Conservation (phyloP, 225 moss, liverwort and hornwort species). For the Marchantia polymorpha region DNA sequence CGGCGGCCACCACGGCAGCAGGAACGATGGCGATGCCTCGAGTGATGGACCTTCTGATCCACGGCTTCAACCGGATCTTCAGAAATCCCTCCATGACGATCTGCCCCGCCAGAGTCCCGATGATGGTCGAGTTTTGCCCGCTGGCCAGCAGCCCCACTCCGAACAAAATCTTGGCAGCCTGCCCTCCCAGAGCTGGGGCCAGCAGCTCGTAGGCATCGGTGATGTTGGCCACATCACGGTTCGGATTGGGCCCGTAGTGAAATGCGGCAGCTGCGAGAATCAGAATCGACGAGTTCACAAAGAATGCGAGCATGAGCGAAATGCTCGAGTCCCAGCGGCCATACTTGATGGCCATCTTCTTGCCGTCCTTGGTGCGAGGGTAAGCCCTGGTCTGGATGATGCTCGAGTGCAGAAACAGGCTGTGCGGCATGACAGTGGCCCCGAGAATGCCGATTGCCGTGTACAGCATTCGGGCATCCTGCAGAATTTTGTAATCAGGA, state of each 20-base stretch:
- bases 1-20: slow-evolving; percentile 68
- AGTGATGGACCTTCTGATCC: slow-evolving; percentile 71
- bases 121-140: slow-evolving; percentile 87
- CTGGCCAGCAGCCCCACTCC: slow-evolving; percentile 76
- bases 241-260: slow-evolving; percentile 58
- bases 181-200: slow-evolving; percentile 64
- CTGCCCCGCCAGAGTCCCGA: slow-evolving; percentile 83
- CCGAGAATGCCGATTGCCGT: slow-evolving; percentile 83
- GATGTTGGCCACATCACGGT: slow-evolving; percentile 58
- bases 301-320: slow-evolving; percentile 81
- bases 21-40: slow-evolving; percentile 80
- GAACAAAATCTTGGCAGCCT: slow-evolving; percentile 68
- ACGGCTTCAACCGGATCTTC: slow-evolving; percentile 67
- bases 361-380: slow-evolving; percentile 79
- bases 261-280: slow-evolving; percentile 85
- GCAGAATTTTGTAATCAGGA: slow-evolving; percentile 59
- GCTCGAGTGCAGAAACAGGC: slow-evolving; percentile 87
- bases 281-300: slow-evolving; percentile 74
- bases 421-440: slow-evolving; percentile 93
- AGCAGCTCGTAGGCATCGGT: slow-evolving; percentile 75
- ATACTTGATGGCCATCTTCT: slow-evolving; percentile 76
- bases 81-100: slow-evolving; percentile 96
- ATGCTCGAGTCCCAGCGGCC: slow-evolving; percentile 74
- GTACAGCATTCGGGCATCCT: slow-evolving; percentile 50
- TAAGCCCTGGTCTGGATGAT: slow-evolving; percentile 86